Base-by-base conservation (phyloP, 2,329 filamentous ascomycete genomes). In the Nakataea oryzae region DNA sequence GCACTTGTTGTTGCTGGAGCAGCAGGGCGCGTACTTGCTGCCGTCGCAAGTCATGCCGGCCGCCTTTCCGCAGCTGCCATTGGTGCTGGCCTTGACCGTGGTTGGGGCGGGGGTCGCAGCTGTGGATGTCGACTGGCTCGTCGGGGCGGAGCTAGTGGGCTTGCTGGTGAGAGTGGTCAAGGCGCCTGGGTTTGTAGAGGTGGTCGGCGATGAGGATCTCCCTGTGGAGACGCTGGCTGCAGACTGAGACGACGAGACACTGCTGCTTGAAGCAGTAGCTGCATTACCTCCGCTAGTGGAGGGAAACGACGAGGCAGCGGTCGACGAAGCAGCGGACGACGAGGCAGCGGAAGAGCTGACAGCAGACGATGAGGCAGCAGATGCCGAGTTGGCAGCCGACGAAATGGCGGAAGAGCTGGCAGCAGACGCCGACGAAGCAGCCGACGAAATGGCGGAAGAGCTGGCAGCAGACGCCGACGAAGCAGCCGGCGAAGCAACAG, bases 31-130 rank as follows among this genome's bases (percentile, higher is more conserved):
- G 30, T 41, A 56, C 34, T 17, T 54, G 12, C 50, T 41, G 12
- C 32, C 28, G 7, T 57, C 27, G 54, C 60, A 61, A 0, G 60
- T 61, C 54, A 57, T 50, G 30, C 47, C 50, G 13, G 27, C 3
- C 26, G 54, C 6, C 60, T 50, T 61, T 29, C 63, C 57, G 13
- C 64, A 61, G 41, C 62, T 62, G 55, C 59, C 54, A 21, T 58
- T 47, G 21, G 54, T 61, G 60, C 30, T 61, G 13, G 12, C 29
- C 59, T 57, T 57, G 54, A 61, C 21, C 2, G 59, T 24, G 5
- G n/a, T 17, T 6, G 59, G 24, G 17, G 50, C 13, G 29, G 55
- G 11, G 7, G 57, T 47, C 21, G 34, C 34, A 12, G n/a, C n/a
- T n/a, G n/a, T n/a, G n/a, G n/a, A n/a, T n/a, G n/a, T n/a, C n/a